These are phyloP conservation scores for Pseudogymnoascus sp. DNA, from an alignment of 2,329 filamentous ascomycete species.

Conservation along the genomic window DNA sequence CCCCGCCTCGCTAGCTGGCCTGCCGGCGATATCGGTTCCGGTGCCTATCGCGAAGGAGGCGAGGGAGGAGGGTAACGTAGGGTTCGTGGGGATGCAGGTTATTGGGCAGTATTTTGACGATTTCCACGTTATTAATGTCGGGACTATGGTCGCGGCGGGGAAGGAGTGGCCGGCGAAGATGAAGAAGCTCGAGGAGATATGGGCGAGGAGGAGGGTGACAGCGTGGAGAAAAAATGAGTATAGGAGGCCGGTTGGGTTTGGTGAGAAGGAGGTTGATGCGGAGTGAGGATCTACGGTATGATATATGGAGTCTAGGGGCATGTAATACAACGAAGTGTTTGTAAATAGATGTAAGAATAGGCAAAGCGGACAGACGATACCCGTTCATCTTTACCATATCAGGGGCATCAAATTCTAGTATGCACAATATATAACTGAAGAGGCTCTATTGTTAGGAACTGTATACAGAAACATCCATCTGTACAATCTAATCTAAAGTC, in stretches of 20 bases:
- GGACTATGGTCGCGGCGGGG: neutral
- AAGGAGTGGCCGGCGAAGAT: neutral
- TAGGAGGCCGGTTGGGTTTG: neutral
- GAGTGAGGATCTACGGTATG: neutral
- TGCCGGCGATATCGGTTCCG: constrained; percentile 83
- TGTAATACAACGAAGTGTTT: neutral
- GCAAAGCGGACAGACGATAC: neutral
- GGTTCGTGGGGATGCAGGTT: constrained; percentile 57
- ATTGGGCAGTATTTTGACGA: constrained; percentile 74
- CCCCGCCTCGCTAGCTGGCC: constrained; percentile 81
- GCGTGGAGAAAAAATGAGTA: neutral
- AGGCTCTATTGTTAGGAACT: neutral
- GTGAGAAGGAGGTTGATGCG: neutral
- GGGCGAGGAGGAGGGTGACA: constrained; percentile 26
- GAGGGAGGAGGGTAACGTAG: constrained; percentile 30
- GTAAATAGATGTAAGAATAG: constrained; percentile 1
- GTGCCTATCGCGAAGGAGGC: constrained; percentile 32
- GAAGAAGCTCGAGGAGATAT: neutral
- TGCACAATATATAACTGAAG: neutral
- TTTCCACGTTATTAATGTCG: constrained; percentile 9
- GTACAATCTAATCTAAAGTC: constrained; percentile 3
- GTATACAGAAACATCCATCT: constrained; percentile 3
- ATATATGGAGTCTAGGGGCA: neutral
- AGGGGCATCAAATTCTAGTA: neutral
- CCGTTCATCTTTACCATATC: neutral